Evolutionary conservation across 768 basidiomycete genomes (phyloP).

Genomic region (Rhizopogon sp.): DNA sequence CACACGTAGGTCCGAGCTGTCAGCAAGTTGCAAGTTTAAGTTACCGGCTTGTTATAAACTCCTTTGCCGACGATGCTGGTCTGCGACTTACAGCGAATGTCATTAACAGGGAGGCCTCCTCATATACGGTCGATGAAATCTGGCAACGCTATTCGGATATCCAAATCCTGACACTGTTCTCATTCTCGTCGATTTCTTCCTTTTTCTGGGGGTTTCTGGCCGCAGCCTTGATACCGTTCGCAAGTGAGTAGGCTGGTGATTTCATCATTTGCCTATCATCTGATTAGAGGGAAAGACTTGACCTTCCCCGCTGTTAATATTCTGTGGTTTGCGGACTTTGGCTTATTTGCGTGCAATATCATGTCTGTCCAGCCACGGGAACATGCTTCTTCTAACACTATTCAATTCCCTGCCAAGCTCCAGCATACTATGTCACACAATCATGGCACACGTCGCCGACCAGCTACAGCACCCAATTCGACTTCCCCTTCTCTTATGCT

Average conservation of each 20-base stretch:
- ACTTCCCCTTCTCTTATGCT: constrained; percentile 6
- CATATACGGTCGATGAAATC: background rate
- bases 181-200: background rate
- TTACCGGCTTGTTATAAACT: background rate
- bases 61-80: background rate
- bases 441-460: background rate
- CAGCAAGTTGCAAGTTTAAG: background rate
- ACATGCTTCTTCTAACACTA: background rate
- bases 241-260: background rate
- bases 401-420: background rate
- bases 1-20: background rate
- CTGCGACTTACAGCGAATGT: background rate
- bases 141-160: background rate
- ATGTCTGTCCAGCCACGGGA: background rate
- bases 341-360: background rate
- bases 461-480: background rate
- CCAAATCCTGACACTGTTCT: background rate
- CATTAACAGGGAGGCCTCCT: background rate
- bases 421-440: background rate
- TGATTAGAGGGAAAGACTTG: background rate
- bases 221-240: background rate
- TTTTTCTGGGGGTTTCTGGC: background rate
- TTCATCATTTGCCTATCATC: background rate
- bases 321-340: background rate
- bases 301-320: background rate